Evolutionary conservation across 768 basidiomycete genomes (phyloP).

Genomic region (Rhizopogon roseolus): DNA sequence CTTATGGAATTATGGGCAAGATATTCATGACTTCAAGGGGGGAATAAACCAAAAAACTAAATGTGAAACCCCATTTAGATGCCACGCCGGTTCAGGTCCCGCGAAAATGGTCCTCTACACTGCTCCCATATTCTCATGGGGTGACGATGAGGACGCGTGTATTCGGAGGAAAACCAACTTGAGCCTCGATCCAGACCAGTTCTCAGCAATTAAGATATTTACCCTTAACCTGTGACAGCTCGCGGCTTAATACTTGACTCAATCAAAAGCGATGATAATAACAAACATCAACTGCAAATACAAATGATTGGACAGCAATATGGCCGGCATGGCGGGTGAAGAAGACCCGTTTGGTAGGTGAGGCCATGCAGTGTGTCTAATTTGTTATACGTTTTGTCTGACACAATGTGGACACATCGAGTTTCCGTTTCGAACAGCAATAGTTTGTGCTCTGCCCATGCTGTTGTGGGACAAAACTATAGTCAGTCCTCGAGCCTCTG

Average conservation of each 20-base stretch:
- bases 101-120: not conserved
- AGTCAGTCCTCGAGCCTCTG: conserved; percentile 11
- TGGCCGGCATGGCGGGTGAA: conserved; percentile 12
- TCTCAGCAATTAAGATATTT: not conserved
- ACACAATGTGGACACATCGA: conserved; percentile 17
- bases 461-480: conserved; percentile 6
- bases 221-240: not conserved
- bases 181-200: not conserved
- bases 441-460: conserved; percentile 16
- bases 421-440: conserved; percentile 14
- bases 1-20: not conserved
- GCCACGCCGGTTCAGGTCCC: not conserved
- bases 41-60: not conserved
- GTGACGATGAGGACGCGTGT: not conserved
- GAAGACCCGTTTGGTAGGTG: not conserved
- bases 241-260: not conserved
- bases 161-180: not conserved
- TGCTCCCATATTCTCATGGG: not conserved
- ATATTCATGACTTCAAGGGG: not conserved
- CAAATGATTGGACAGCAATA: conserved; percentile 41
- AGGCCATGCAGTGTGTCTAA: not conserved
- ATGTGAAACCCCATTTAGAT: not conserved
- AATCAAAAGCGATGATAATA: not conserved
- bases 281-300: conserved; percentile 50
- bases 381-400: conserved; percentile 7